Evolutionary conservation across 306 rosid species (phyloP).

Genomic region (Luffa acutangula): DNA sequence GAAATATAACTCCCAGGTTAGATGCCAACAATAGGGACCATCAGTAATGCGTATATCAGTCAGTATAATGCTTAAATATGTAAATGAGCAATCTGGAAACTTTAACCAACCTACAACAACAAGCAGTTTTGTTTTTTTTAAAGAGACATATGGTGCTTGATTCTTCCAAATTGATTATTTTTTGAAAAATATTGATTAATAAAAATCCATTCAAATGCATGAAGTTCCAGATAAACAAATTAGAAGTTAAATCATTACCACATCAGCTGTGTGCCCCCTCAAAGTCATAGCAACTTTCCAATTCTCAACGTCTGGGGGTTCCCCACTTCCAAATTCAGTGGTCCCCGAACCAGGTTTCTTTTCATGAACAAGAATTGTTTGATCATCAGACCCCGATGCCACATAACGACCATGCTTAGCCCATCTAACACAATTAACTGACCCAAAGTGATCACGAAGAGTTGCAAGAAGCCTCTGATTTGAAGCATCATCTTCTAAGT

Average conservation of each 20-base stretch:
- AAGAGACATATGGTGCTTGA: background rate
- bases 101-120: background rate
- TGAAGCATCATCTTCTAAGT: constrained; percentile 43
- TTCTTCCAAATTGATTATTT: background rate
- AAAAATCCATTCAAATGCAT: background rate
- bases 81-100: background rate
- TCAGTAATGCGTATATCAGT: background rate
- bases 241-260: constrained; percentile 65
- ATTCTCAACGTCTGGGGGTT: constrained; percentile 94
- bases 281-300: constrained; percentile 94
- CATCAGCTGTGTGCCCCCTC: constrained; percentile 98
- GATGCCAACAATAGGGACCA: constrained; percentile 20
- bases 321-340: constrained; percentile 97
- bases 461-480: constrained; percentile 93
- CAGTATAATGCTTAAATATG: background rate
- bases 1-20: constrained; percentile 50
- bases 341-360: constrained; percentile 99
- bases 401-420: constrained; percentile 84
- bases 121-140: background rate
- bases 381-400: constrained; percentile 98
- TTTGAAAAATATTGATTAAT: background rate
- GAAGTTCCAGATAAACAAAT: background rate
- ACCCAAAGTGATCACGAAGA: constrained; percentile 93
- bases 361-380: constrained; percentile 83
- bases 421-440: constrained; percentile 99